Conservation (phyloP, 345 rosid species). For the Eucalyptus camaldulensis region DNA sequence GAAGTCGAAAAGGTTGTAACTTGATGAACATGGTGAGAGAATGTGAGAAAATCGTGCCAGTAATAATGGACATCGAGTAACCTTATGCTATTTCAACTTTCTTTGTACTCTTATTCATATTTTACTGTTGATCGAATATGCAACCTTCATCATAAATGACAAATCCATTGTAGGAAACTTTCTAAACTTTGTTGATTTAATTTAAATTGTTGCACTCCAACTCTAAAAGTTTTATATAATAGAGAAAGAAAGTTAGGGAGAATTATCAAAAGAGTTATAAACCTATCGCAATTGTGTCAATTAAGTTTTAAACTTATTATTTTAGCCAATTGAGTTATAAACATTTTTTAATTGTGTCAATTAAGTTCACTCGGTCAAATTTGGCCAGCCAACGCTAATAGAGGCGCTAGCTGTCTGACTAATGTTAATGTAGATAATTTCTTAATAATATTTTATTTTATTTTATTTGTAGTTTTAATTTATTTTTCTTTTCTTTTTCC, state of each 20-base stretch:
- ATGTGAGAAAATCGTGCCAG: background rate
- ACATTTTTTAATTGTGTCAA: too few species aligned
- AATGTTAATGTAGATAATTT: too few species aligned
- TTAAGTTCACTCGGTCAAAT: too few species aligned
- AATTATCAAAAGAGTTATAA: too few species aligned
- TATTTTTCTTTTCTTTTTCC: fast-evolving
- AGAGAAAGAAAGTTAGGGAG: background rate
- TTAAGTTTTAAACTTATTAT: too few species aligned
- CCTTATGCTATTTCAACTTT: background rate
- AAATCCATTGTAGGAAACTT: background rate
- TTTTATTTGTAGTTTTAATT: too few species aligned
- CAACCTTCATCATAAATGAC: background rate
- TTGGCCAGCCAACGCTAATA: fast-evolving
- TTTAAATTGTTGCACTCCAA: background rate
- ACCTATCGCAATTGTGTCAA: too few species aligned
- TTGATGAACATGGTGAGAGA: background rate
- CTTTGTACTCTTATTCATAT: background rate
- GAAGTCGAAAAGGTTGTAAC: background rate
- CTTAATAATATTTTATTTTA: too few species aligned
- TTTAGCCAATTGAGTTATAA: too few species aligned
- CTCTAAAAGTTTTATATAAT: background rate
- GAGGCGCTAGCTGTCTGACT: fast-evolving
- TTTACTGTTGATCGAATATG: background rate
- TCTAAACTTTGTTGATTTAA: background rate
- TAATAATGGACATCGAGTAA: background rate